phyloP scores from a whole-genome alignment of 768 basidiomycete species.

The Amanita thiersii region DNA sequence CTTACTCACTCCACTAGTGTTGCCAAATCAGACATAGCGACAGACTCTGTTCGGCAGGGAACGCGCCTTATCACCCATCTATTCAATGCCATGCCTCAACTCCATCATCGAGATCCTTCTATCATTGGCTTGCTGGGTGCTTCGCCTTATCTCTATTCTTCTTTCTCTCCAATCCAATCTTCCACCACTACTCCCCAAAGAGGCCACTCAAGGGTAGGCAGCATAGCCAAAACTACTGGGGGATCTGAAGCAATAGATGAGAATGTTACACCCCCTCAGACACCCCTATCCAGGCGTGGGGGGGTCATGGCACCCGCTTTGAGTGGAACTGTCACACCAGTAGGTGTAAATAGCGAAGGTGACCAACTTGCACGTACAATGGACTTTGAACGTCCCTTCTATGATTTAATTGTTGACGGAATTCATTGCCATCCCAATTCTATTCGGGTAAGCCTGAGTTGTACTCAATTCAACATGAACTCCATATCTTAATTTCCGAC shows the following conservation, averaged over 20 bases:
- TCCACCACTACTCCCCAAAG: slow-evolving; percentile 13
- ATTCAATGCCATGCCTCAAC: slow-evolving; percentile 89
- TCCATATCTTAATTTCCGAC: too few species aligned
- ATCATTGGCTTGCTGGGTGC: slow-evolving; percentile 85
- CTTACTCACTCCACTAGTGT: slow-evolving; percentile 33
- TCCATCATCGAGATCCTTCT: slow-evolving; percentile 86
- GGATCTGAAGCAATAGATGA: slow-evolving; percentile 60
- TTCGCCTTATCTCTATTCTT: slow-evolving; percentile 50
- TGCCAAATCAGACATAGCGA: slow-evolving; percentile 68
- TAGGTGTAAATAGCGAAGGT: slow-evolving; percentile 33
- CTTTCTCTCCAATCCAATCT: slow-evolving; percentile 22
- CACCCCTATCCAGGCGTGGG: slow-evolving; percentile 23
- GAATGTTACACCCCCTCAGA: slow-evolving; percentile 45
- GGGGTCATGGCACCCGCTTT: slow-evolving; percentile 2
- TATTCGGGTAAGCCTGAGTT: slow-evolving; percentile 52
- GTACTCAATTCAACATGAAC: too few species aligned
- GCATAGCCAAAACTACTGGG: slow-evolving; percentile 6
- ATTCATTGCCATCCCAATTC: slow-evolving; percentile 89
- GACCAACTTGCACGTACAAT: slow-evolving; percentile 18
- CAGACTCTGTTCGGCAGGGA: slow-evolving; percentile 60
- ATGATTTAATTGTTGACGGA: slow-evolving; percentile 86
- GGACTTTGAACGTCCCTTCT: slow-evolving; percentile 65
- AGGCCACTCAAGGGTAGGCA: neutral
- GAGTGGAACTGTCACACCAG: slow-evolving; percentile 4
- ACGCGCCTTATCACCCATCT: slow-evolving; percentile 86